These are phyloP conservation scores for Geotrichum reessii DNA, from an alignment of 1,139 yeast species.

Conservation along the genomic window DNA sequence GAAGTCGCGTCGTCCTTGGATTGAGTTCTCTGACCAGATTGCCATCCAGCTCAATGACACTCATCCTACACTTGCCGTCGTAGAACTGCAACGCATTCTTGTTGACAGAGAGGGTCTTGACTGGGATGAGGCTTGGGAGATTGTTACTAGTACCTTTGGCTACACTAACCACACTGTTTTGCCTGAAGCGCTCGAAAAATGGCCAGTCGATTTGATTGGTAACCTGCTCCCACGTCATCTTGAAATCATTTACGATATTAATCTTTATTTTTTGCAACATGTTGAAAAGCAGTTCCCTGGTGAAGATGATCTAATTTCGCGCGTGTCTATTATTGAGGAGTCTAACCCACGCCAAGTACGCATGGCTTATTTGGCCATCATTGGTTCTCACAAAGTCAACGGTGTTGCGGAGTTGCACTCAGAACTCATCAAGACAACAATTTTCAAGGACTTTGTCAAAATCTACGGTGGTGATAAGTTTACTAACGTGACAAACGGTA, in stretches of 20 bases:
- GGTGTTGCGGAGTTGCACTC: constrained; percentile 96
- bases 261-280: constrained; percentile 66
- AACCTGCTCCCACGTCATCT: constrained; percentile 82
- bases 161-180: constrained; percentile 94
- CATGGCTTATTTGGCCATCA: constrained; percentile 87
- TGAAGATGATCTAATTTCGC: constrained; percentile 53
- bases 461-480: constrained; percentile 78
- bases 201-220: constrained; percentile 83
- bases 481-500: constrained; percentile 90
- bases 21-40: constrained; percentile 73
- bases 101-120: constrained; percentile 75
- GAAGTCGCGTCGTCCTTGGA: constrained; percentile 73
- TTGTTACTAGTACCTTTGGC: constrained; percentile 76
- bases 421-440: constrained; percentile 81
- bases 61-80: constrained; percentile 88
- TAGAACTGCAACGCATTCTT: constrained; percentile 80
- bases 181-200: constrained; percentile 91
- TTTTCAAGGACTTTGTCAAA: constrained; percentile 82
- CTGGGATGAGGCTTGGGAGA: constrained; percentile 83
- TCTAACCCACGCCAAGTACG: constrained; percentile 72
- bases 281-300: constrained; percentile 73
- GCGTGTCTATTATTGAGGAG: constrained; percentile 85
- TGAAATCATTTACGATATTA: constrained; percentile 85
- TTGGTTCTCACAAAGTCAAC: constrained; percentile 89
- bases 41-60: constrained; percentile 95